Evolutionary conservation across 192 early-diverging fungal species (phyloP).

Genomic region (Coemansia sp.): DNA sequence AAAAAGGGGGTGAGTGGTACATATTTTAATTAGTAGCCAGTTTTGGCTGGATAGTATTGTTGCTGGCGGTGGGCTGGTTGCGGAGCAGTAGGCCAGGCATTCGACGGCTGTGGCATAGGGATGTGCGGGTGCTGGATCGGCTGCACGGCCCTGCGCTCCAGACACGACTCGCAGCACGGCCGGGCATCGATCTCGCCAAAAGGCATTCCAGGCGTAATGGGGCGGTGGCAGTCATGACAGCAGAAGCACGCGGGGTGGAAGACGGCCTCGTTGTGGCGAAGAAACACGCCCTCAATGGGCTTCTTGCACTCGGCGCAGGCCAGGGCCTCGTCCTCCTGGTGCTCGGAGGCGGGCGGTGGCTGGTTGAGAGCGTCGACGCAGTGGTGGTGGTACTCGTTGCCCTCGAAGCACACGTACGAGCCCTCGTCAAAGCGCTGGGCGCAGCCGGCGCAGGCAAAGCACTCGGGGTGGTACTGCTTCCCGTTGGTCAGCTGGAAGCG

Average conservation of each 20-base stretch:
- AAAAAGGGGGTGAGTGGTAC: not conserved
- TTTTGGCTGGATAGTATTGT: not conserved
- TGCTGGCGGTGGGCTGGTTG: not conserved
- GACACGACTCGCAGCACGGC: constrained; percentile 51
- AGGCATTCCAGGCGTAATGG: constrained; percentile 55
- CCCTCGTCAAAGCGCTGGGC: constrained; percentile 54
- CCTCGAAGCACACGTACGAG: constrained; percentile 56
- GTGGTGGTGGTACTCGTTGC: constrained; percentile 56
- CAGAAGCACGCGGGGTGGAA: constrained; percentile 55
- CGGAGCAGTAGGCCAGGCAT: not conserved
- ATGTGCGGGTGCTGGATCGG: not conserved
- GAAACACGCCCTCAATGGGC: constrained; percentile 48
- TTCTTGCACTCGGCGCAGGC: constrained; percentile 32
- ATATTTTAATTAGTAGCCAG: not conserved
- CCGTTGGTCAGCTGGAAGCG: constrained; percentile 58
- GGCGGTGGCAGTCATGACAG: constrained; percentile 42
- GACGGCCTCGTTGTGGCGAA: constrained; percentile 36
- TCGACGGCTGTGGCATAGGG: not conserved
- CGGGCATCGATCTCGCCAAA: constrained; percentile 47
- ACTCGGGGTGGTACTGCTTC: constrained; percentile 55
- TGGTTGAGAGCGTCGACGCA: constrained; percentile 35
- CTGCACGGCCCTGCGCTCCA: constrained; percentile 27
- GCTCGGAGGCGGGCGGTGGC: not conserved
- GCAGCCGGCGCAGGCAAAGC: constrained; percentile 55
- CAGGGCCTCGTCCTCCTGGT: constrained; percentile 8